A percentile compares a stretch with the other conserved stretches of the same genome.
phyloP scores from a whole-genome alignment of 345 rosid species.

The Turnera subulata region DNA sequence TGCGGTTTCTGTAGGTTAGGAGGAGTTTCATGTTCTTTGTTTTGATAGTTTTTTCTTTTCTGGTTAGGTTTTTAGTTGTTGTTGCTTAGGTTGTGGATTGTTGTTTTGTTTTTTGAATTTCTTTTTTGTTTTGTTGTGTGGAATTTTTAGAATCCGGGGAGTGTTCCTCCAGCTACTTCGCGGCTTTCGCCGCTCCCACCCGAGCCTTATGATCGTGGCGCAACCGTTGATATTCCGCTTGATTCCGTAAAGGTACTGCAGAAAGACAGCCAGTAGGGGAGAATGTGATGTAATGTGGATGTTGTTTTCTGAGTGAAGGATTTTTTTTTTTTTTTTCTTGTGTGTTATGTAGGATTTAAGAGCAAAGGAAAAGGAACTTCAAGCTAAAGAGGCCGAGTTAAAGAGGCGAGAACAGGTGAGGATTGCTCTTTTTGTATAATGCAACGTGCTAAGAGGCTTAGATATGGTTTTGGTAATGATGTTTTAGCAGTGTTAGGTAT shows the following conservation, averaged over 20 bases:
- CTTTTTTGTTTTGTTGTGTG: background rate
- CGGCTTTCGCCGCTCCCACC: conserved; percentile 90
- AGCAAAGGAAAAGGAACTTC: too few relatives aligned
- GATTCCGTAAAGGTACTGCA: conserved; percentile 60
- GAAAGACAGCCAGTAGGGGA: conserved; percentile 4
- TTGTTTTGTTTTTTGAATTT: background rate
- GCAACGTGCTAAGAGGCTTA: too few relatives aligned
- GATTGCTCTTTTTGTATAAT: too few relatives aligned
- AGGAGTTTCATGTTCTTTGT: too few relatives aligned
- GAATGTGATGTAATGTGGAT: conserved; percentile 19
- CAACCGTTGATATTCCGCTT: conserved; percentile 82
- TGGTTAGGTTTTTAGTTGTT: background rate
- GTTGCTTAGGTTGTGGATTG: background rate
- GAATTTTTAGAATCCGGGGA: conserved; percentile 62
- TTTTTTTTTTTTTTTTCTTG: conserved; percentile 27
- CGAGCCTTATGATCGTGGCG: conserved; percentile 86
- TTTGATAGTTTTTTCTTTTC: background rate
- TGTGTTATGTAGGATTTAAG: background rate
- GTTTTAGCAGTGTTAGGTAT: too few relatives aligned
- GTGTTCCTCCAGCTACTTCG: conserved; percentile 68
- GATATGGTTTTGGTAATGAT: too few relatives aligned
- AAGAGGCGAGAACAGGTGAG: too few relatives aligned
- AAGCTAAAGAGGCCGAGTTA: too few relatives aligned
- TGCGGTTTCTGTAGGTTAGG: too few relatives aligned
- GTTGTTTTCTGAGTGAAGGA: too few relatives aligned